A percentile compares a stretch with the other conserved stretches of the same genome.
Conservation (phyloP, 129 eudicot genomes). For the Erigeron canadensis region DNA sequence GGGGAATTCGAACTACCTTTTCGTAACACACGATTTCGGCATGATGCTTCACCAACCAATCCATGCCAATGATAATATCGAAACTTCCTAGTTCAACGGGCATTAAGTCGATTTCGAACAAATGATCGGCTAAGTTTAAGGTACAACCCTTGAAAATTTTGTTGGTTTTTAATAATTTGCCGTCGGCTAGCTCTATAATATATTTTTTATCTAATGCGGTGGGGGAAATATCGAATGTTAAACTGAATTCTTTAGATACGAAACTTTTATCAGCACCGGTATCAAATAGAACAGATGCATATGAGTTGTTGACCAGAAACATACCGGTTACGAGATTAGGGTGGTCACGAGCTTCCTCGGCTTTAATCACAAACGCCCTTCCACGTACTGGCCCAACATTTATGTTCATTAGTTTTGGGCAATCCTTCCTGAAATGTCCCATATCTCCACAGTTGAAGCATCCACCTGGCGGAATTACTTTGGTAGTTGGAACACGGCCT, state of each 20-base stretch:
- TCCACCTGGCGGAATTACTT: background rate
- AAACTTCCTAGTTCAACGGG: no score
- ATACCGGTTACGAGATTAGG: background rate
- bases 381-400: background rate
- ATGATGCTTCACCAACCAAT: no score
- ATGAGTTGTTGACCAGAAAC: background rate
- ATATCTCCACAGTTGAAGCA: background rate
- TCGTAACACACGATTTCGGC: no score
- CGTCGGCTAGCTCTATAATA: background rate
- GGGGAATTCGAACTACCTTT: no score
- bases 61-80: no score
- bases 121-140: no score
- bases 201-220: background rate
- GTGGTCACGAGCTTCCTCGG: background rate
- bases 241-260: background rate
- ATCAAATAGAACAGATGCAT: background rate
- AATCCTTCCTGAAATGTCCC: background rate
- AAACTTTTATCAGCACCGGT: background rate
- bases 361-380: background rate
- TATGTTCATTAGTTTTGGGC: background rate
- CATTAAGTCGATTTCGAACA: no score
- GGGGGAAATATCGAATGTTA: background rate
- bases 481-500: no score
- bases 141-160: background rate
- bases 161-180: background rate